Percentiles rank a stretch among this genome's conserved stretches.
Evolutionary conservation across 2,329 filamentous ascomycete species (phyloP).

Genomic region (Colletotrichum orbiculare): DNA sequence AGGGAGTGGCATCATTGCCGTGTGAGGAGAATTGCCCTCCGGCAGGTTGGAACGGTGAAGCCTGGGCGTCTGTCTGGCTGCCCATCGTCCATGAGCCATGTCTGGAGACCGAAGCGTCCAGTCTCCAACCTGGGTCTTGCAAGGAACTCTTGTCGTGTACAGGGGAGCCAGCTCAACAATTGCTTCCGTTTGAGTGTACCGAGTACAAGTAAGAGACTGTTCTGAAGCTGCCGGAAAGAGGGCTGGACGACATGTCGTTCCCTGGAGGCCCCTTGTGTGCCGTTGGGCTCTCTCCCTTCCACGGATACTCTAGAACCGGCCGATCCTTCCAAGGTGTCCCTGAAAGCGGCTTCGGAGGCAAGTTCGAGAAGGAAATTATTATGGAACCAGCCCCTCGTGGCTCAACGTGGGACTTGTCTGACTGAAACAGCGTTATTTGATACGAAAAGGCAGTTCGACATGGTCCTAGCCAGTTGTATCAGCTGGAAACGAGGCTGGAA

Average conservation of each 20-base stretch:
- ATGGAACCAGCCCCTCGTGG: slow-evolving; percentile 7
- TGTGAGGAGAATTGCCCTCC: not conserved
- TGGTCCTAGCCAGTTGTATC: slow-evolving; percentile 6
- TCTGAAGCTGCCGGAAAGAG: not conserved
- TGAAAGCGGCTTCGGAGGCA: not conserved
- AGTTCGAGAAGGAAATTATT: slow-evolving; percentile 2
- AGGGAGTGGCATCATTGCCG: too few relatives aligned
- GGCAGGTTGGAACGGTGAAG: not conserved
- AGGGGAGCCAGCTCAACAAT: too few relatives aligned
- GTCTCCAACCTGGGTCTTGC: not conserved
- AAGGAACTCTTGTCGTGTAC: too few relatives aligned
- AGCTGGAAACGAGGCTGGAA: slow-evolving; percentile 19
- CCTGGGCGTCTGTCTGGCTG: too few relatives aligned
- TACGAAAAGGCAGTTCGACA: slow-evolving; percentile 4
- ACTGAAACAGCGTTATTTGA: slow-evolving; percentile 13
- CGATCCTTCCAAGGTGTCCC: not conserved
- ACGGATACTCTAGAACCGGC: slow-evolving; percentile 18
- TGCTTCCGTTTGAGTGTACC: too few relatives aligned
- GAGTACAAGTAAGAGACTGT: not conserved
- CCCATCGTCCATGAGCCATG: slow-evolving; percentile 1
- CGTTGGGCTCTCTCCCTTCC: slow-evolving; percentile 9
- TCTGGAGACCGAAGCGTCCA: not conserved
- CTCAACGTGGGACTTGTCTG: slow-evolving; percentile 15
- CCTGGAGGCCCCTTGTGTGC: not conserved
- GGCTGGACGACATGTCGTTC: too few relatives aligned